Percentiles rank a stretch among this genome's conserved stretches.
phyloP scores from a whole-genome alignment of 73 alveolate genomes.

The Paramecium primaurelia region DNA sequence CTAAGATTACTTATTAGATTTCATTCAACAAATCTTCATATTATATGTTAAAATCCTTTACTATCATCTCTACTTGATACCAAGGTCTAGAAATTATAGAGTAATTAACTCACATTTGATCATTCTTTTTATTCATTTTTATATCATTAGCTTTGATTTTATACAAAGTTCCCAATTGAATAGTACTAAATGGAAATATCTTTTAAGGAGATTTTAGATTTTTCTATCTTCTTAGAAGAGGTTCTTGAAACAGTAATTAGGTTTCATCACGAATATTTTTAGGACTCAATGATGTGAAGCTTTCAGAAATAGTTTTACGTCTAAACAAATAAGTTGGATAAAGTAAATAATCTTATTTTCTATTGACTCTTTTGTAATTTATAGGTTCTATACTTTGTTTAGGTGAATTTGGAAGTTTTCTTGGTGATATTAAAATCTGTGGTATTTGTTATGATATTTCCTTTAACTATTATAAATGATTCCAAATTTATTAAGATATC shows the following conservation, averaged over 20 bases:
- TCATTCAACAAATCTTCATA: neutral
- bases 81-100: neutral
- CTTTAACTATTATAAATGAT: neutral
- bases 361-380: neutral
- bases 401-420: neutral
- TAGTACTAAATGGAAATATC: slow-evolving; percentile 33
- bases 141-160: slow-evolving; percentile 13
- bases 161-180: neutral
- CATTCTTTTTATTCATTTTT: neutral
- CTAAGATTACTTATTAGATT: neutral
- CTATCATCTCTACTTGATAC: neutral
- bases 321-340: slow-evolving; percentile 37
- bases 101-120: neutral
- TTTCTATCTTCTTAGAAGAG: neutral
- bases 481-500: slow-evolving; percentile 23
- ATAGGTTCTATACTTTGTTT: neutral
- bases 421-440: neutral
- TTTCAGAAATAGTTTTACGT: slow-evolving; percentile 17
- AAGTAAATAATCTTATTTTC: slow-evolving; percentile 23
- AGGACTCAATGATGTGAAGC: slow-evolving; percentile 34
- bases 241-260: slow-evolving; percentile 1
- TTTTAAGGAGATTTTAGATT: neutral
- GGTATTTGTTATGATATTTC: slow-evolving; percentile 27
- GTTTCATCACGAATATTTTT: slow-evolving; percentile 28
- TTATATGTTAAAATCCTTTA: neutral